phyloP scores from a whole-genome alignment of 306 rosid genomes.

The Coriaria nepalensis region DNA sequence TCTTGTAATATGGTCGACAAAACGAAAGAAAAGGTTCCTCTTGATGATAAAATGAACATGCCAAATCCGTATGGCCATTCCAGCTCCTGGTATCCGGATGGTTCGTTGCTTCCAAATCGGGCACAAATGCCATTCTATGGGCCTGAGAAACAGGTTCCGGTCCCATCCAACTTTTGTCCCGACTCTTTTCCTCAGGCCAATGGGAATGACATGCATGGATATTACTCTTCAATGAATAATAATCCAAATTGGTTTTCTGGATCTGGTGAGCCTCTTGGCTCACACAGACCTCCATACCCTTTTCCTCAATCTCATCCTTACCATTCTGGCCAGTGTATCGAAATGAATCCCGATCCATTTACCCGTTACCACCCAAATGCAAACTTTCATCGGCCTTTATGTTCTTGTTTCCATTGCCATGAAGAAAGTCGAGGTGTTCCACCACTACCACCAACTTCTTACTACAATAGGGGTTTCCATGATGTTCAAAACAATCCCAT shows the following conservation, averaged over 20 bases:
- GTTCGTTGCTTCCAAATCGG: constrained; percentile 33
- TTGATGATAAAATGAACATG: constrained; percentile 36
- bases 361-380: constrained; percentile 39
- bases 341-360: constrained; percentile 32
- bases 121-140: constrained; percentile 34
- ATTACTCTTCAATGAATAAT: constrained; percentile 45
- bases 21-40: constrained; percentile 38
- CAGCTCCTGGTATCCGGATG: constrained; percentile 39
- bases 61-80: constrained; percentile 42
- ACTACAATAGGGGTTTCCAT: constrained; percentile 39
- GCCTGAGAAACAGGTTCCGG: constrained; percentile 38
- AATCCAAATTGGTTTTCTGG: constrained; percentile 41
- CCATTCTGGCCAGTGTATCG: constrained; percentile 48
- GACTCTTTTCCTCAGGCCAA: constrained; percentile 52
- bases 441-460: constrained; percentile 35
- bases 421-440: constrained; percentile 40
- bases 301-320: constrained; percentile 48
- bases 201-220: constrained; percentile 36
- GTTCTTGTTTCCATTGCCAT: constrained; percentile 65
- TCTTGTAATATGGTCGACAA: constrained; percentile 48
- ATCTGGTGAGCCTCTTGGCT: constrained; percentile 52
- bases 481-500: constrained; percentile 41
- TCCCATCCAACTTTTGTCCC: constrained; percentile 33
- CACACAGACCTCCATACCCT: constrained; percentile 42
- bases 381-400: constrained; percentile 56